Conservation (phyloP, 1,139 yeast genomes). For the Candida tropicalis region DNA sequence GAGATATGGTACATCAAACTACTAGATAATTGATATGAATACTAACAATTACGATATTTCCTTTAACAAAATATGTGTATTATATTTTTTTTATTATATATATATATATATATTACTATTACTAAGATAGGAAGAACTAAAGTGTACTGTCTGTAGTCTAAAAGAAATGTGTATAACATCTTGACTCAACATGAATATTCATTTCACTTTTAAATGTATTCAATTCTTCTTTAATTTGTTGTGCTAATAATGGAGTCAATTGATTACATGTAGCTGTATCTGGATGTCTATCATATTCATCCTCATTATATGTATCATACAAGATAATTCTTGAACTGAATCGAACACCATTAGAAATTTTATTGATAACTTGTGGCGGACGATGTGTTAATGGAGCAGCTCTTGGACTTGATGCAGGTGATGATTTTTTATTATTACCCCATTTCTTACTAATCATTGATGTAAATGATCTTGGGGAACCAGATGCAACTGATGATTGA, state of each 20-base stretch:
- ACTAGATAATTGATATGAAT: too few relatives aligned
- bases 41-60: too few relatives aligned
- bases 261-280: constrained; percentile 93
- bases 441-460: constrained; percentile 33
- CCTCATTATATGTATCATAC: constrained; percentile 82
- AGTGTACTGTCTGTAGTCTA: neutral
- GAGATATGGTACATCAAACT: too few relatives aligned
- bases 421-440: constrained; percentile 10
- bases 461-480: constrained; percentile 35
- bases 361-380: constrained; percentile 12
- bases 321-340: constrained; percentile 84
- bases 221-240: constrained; percentile 83
- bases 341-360: constrained; percentile 46
- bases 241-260: constrained; percentile 85
- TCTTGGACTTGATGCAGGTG: constrained; percentile 10
- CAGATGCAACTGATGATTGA: constrained; percentile 20
- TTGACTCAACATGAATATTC: constrained; percentile 79
- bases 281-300: constrained; percentile 91
- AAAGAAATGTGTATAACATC: constrained; percentile 82
- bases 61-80: too few relatives aligned
- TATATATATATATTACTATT: too few relatives aligned
- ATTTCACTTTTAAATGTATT: constrained; percentile 76
- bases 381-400: constrained; percentile 13
- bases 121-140: too few relatives aligned
- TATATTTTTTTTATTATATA: too few relatives aligned